Base-by-base conservation (phyloP, 31 red algal species). In the Pterothamnion heteromorphum region DNA sequence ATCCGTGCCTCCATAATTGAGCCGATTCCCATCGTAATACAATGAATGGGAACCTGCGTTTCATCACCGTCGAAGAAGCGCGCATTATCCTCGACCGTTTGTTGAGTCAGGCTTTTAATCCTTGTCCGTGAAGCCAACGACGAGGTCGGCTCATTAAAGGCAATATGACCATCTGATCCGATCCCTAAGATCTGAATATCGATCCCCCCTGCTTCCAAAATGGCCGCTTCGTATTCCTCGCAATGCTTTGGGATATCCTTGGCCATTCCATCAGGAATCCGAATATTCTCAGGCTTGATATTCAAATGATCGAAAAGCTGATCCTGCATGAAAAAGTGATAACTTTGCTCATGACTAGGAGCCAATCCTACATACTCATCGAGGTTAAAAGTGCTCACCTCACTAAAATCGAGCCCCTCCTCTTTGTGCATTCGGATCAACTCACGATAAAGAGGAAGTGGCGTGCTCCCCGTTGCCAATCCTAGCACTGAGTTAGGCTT, bases 301-400 rank as follows among this genome's bases (percentile, higher is more conserved):
- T 82, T 28, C n/a, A 82, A 27, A 27, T 82, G 78, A 82, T 9
- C 5, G 78, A 82, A 82, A 27, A 82, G 26, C 5, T 82, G 21
- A 27, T 82, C n/a, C 20, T 27, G 24, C 78, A 82, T 82, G 78
- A 82, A 23, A 21, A 5, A 5, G 20, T 28, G 26, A 27, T 82
- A 82, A 27, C 14, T 21, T 82, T 82, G 20, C 26, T 14, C 20
- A 28, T 82, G 78, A 5, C 31, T 27, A 27, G 9, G 5, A 5
- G 9, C 78, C n/a, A 82, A 27, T 21, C 78, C 78, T 82, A 28
- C 5, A 27, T 82, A 82, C 31, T 82, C 78, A 27, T 82, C 78
- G 9, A 82, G 78, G 31, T 82, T 82, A 27, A 82, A 82, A 27
- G 78, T 82, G 78, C 21, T 82, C n/a, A 82, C 78, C 5, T 82